Base-by-base conservation (phyloP, 306 rosid species). In the Geum urbanum region DNA sequence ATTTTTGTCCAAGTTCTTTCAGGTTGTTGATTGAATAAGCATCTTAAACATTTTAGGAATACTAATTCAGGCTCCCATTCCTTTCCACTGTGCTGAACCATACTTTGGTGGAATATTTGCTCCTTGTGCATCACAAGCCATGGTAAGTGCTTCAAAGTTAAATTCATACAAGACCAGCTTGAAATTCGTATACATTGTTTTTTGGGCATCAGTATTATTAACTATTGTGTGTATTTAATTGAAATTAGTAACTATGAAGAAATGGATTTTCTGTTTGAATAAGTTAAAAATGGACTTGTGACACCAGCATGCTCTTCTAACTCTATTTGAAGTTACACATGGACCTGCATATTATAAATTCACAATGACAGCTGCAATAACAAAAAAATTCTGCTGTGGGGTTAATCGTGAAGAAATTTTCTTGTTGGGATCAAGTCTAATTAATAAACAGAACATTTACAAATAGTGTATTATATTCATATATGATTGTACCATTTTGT, bases 51-150 rank as follows among this genome's bases (percentile, higher is more conserved):
- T 70, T 74, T 59, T 65, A 55, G 43, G 54, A 66, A 69, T 74
- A 68, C 20, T 40, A 61, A 78, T 84, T 74, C 85, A 87, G 95
- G 86, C 79, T 82, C 83, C 72, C 62, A 37, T 77, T 72, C 82
- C 89, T 16, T 74, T 79, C 76, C 81, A 72, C 61, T 70, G 65
- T 71, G 78, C 81, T 20, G 81, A 84, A 8, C 89, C 85, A 63
- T 75, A 72, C 77, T 81, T 74, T 48, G 78, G 73, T 40, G 64
- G 79, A 41, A 72, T 82, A 65, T 51, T 82, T 43, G 76, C 81
- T 78, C 70, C 80, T 20, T 87, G 70, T 81, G 86, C 71, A 57
- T 82, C 77, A 65, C 83, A 79, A 39, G 65, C 78, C 49, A 77
- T 70, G 74, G 91, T 88, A 50, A 61, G 77, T 76, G 40, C 62